Conservation (phyloP, 306 rosid genomes). For the Pyrus betulifolia region DNA sequence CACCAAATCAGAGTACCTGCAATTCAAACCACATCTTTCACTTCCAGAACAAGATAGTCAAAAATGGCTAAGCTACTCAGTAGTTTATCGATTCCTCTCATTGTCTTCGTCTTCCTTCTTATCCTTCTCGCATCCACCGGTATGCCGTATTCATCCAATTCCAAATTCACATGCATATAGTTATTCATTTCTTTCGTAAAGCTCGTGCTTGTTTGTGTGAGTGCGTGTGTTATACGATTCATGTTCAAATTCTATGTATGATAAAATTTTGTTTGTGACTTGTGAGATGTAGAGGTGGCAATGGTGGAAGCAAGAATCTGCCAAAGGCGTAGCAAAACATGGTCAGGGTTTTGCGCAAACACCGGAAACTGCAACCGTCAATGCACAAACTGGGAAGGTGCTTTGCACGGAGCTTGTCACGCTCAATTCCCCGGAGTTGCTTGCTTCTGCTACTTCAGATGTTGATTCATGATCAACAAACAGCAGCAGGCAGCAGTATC, state of each 20-base stretch:
- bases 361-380: conserved; percentile 19
- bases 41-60: not conserved
- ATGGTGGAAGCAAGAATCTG: conserved; percentile 22
- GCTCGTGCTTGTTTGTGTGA: not conserved
- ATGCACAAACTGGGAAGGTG: conserved; percentile 29
- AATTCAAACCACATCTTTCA: not conserved
- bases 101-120: not conserved
- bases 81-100: not conserved
- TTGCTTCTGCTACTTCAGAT: conserved; percentile 36
- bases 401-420: conserved; percentile 27
- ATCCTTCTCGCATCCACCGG: conserved; percentile 6
- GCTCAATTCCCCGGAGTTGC: conserved; percentile 19
- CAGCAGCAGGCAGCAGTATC: not conserved
- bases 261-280: not conserved
- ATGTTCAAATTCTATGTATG: not conserved
- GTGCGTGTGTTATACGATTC: not conserved
- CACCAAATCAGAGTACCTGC: not conserved
- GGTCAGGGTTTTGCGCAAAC: conserved; percentile 22
- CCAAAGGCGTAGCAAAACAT: conserved; percentile 19
- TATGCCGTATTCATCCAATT: not conserved
- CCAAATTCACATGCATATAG: not conserved
- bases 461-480: conserved; percentile 4
- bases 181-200: not conserved
- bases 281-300: conserved; percentile 7
- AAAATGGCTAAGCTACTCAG: conserved; percentile 7